Percentiles rank a stretch among this genome's conserved stretches.
These are phyloP conservation scores for Diaporthe sp. DNA, from an alignment of 2,329 filamentous ascomycete genomes.

Conservation along the genomic window DNA sequence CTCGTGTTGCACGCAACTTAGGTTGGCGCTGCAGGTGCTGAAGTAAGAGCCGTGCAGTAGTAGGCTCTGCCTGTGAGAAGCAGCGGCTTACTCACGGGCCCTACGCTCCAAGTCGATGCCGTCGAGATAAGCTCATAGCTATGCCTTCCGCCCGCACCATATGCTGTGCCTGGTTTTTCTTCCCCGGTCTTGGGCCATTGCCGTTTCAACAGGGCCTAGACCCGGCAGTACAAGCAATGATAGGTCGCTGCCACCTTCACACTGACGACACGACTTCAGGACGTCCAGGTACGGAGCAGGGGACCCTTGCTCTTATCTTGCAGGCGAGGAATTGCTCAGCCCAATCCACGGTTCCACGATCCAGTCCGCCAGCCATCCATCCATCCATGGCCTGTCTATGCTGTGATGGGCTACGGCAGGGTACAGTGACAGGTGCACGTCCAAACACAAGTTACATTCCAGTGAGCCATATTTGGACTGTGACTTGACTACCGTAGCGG, in stretches of 20 bases:
- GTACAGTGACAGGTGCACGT: slow-evolving; percentile 1
- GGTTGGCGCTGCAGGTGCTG: neutral
- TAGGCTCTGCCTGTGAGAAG: neutral
- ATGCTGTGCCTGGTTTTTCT: neutral
- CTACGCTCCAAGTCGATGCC: neutral
- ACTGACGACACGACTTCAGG: slow-evolving; percentile 25
- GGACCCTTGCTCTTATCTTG: neutral
- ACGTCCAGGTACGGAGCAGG: neutral
- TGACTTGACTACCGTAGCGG: neutral
- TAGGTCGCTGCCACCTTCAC: neutral
- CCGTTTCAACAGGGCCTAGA: neutral
- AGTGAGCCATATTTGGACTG: neutral
- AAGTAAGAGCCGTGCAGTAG: slow-evolving; percentile 1
- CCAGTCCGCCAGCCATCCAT: neutral
- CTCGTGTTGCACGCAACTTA: neutral
- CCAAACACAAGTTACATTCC: neutral
- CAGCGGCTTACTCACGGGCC: slow-evolving; percentile 3
- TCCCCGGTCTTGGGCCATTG: neutral
- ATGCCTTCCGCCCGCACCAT: neutral
- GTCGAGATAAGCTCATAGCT: neutral
- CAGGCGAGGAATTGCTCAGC: neutral
- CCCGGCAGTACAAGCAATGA: neutral
- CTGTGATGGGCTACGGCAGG: neutral
- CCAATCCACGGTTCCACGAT: slow-evolving; percentile 1
- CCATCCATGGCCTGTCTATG: neutral